Conservation (phyloP, 768 basidiomycete species). For the Chalciporus piperatus region DNA sequence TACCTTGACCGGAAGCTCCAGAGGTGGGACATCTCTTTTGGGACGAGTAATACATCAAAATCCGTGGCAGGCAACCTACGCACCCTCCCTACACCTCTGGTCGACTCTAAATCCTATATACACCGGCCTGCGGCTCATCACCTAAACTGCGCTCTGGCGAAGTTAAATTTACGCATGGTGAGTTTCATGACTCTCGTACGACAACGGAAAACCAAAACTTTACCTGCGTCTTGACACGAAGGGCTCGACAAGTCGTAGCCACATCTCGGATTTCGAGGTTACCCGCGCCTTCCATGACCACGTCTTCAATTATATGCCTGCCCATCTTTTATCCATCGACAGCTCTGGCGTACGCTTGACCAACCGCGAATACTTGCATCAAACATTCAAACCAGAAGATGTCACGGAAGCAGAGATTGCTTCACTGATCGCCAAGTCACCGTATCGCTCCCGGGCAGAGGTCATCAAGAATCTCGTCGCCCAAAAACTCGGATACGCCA, state of each 20-base stretch:
- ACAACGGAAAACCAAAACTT: too few species aligned
- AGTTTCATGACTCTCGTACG: too few species aligned
- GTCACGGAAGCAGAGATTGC: slow-evolving; percentile 7
- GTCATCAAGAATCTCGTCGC: slow-evolving; percentile 4
- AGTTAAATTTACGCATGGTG: too few species aligned
- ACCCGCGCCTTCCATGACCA: slow-evolving; percentile 10
- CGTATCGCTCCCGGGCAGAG: slow-evolving; percentile 5
- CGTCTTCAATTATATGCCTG: slow-evolving; percentile 17
- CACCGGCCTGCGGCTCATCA: too few species aligned
- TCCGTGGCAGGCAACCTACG: too few species aligned
- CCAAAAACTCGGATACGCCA: slow-evolving; percentile 12
- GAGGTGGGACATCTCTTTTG: too few species aligned
- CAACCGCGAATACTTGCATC: slow-evolving; percentile 14
- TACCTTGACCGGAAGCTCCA: too few species aligned
- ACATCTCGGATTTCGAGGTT: slow-evolving; percentile 1
- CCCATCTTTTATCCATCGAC: slow-evolving; percentile 14
- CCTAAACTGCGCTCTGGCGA: too few species aligned
- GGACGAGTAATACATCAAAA: too few species aligned
- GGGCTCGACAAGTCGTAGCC: background rate
- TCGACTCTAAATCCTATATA: too few species aligned
- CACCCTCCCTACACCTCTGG: too few species aligned
- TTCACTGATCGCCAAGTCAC: background rate
- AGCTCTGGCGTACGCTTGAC: slow-evolving; percentile 5
- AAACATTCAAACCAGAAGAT: slow-evolving; percentile 10
- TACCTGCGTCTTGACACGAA: too few species aligned